Percentiles rank a stretch among this genome's conserved stretches.
These are phyloP conservation scores for Ceratobasidium sp. DNA, from an alignment of 1,284 basidiomycete genomes.

Conservation along the genomic window DNA sequence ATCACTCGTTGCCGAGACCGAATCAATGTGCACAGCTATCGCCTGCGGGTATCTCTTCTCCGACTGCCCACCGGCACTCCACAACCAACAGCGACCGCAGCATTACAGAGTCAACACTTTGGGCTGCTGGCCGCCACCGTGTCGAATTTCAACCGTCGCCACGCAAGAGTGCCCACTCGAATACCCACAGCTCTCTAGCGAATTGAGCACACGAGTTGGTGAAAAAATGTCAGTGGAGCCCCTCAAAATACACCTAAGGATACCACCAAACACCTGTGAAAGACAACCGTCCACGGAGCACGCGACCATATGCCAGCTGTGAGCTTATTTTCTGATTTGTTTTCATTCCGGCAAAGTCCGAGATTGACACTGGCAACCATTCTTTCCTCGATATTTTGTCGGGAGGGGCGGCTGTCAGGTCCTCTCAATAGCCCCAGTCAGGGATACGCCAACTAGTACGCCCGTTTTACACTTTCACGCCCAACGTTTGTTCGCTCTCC, in stretches of 20 bases:
- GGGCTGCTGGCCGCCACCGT: too few species aligned
- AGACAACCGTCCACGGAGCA: too few species aligned
- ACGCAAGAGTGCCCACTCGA: not conserved
- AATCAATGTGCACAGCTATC: not conserved
- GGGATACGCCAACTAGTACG: not conserved
- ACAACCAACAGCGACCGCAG: too few species aligned
- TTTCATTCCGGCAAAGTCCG: constrained; percentile 11
- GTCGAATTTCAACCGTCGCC: too few species aligned
- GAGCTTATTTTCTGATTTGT: constrained; percentile 17
- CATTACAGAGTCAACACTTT: too few species aligned
- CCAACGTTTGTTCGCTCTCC: not conserved
- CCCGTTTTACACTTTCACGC: not conserved
- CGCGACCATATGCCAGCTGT: not conserved
- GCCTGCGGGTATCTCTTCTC: not conserved
- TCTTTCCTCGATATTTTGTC: not conserved
- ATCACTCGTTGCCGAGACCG: not conserved
- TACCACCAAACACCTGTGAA: too few species aligned
- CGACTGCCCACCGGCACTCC: not conserved
- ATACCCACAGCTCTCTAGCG: not conserved
- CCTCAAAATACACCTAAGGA: too few species aligned
- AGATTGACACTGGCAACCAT: not conserved
- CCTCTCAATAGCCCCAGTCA: too few species aligned
- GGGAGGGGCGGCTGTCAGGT: not conserved
- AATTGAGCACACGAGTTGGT: not conserved
- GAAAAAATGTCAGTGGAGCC: not conserved